Conservation (phyloP, 2,329 filamentous ascomycete species). For the Penicillium crustosum region DNA sequence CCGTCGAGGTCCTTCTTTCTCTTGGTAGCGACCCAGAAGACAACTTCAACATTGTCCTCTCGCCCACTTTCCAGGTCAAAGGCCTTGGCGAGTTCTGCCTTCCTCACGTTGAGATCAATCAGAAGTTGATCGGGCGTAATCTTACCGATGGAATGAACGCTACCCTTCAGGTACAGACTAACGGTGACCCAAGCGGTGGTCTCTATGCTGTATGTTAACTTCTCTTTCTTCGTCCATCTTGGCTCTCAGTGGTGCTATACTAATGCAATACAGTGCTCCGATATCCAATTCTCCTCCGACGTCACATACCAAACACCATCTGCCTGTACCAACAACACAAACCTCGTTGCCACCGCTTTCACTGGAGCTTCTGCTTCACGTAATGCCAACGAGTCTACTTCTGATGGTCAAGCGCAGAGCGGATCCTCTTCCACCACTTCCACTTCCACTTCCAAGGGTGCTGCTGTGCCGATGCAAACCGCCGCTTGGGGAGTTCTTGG, state of each 20-base stretch:
- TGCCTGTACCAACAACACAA: constrained; percentile 60
- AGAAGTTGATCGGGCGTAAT: constrained; percentile 41
- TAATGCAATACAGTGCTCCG: constrained; percentile 59
- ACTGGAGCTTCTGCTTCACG: constrained; percentile 36
- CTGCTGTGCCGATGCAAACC: constrained; percentile 33
- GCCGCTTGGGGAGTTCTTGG: constrained; percentile 41
- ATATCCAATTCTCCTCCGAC: constrained; percentile 64
- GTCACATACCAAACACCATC: constrained; percentile 46
- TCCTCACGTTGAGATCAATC: constrained; percentile 50
- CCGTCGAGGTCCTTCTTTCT: constrained; percentile 55
- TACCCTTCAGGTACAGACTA: constrained; percentile 68
- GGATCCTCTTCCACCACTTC: constrained; percentile 11
- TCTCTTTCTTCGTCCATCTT: constrained; percentile 4
- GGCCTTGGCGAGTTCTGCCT: constrained; percentile 67
- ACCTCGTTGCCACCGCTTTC: constrained; percentile 51
- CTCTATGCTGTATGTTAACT: constrained; percentile 62
- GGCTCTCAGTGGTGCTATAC: background rate
- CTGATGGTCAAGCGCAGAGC: constrained; percentile 34
- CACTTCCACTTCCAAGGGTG: constrained; percentile 28
- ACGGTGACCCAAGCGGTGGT: constrained; percentile 58
- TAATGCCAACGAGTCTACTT: constrained; percentile 48
- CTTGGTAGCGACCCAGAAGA: constrained; percentile 54
- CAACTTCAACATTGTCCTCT: constrained; percentile 69
- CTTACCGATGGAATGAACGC: constrained; percentile 62
- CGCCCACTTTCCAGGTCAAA: constrained; percentile 60